Evolutionary conservation across 2,329 filamentous ascomycete species (phyloP).

Genomic region (Aureobasidium mangrovei): DNA sequence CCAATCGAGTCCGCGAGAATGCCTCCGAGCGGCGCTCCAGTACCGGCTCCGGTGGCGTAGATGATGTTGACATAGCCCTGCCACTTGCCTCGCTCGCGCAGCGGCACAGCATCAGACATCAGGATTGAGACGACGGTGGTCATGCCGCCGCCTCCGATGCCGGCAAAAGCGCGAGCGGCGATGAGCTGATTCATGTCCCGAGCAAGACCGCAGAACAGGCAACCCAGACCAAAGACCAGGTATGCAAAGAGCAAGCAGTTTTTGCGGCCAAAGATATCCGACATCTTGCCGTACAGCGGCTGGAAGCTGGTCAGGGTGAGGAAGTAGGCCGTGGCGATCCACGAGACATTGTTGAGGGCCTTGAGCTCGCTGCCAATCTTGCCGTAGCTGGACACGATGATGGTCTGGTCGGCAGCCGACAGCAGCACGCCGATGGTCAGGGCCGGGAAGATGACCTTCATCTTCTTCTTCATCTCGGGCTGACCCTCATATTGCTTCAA

Average conservation of each 20-base stretch:
- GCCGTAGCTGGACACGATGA: constrained; percentile 69
- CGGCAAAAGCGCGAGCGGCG: constrained; percentile 52
- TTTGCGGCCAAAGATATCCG: constrained; percentile 64
- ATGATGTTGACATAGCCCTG: constrained; percentile 68
- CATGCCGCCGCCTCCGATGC: constrained; percentile 64
- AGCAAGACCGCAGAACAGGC: constrained; percentile 54
- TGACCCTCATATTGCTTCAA: constrained; percentile 35
- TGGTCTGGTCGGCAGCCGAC: constrained; percentile 65
- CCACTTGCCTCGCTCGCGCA: constrained; percentile 63
- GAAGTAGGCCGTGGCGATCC: constrained; percentile 66
- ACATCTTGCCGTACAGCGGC: constrained; percentile 63
- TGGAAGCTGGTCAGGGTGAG: constrained; percentile 67
- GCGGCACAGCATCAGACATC: constrained; percentile 60
- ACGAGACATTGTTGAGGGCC: constrained; percentile 64
- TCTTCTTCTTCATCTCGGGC: constrained; percentile 39
- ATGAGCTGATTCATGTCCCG: constrained; percentile 58
- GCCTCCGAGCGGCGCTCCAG: constrained; percentile 62
- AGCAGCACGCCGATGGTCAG: constrained; percentile 60
- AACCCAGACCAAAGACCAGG: constrained; percentile 55
- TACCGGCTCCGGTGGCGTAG: constrained; percentile 57
- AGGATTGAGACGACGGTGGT: constrained; percentile 60
- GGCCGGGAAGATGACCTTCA: constrained; percentile 48
- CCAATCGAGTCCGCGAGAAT: constrained; percentile 63
- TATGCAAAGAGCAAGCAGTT: constrained; percentile 57
- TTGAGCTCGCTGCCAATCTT: constrained; percentile 67